phyloP scores from a whole-genome alignment of 305 asterid genomes.

The Euphrasia arctica region DNA sequence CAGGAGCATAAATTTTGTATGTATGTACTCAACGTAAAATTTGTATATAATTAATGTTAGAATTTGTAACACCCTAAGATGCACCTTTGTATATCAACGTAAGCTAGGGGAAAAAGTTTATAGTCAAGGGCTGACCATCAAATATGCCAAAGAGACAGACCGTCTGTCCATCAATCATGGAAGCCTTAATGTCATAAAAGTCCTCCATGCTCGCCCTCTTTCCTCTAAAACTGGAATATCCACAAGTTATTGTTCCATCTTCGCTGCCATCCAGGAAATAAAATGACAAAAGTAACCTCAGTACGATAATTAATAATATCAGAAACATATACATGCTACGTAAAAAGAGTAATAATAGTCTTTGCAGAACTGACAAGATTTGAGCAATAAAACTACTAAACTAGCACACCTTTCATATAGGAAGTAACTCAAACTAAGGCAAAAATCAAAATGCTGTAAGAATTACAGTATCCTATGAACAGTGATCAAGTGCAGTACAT shows the following conservation, averaged over 20 bases:
- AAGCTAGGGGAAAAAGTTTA: constrained; percentile 25
- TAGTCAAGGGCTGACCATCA: constrained; percentile 64
- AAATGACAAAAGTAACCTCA: constrained; percentile 21
- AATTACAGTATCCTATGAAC: background rate
- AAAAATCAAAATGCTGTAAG: constrained; percentile 3
- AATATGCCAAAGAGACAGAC: constrained; percentile 92
- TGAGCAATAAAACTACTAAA: constrained; percentile 3
- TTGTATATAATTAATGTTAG: background rate
- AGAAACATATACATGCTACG: constrained; percentile 17
- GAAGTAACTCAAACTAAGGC: constrained; percentile 17
- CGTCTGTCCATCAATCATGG: constrained; percentile 67
- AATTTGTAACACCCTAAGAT: background rate
- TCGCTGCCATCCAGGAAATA: constrained; percentile 60
- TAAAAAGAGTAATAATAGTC: constrained; percentile 8
- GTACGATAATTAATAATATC: background rate
- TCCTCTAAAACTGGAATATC: constrained; percentile 95
- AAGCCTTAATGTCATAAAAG: constrained; percentile 80
- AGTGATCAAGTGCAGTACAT: constrained; percentile 5
- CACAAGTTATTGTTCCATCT: constrained; percentile 82
- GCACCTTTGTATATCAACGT: background rate
- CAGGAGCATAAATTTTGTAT: too few relatives aligned
- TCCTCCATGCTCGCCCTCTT: constrained; percentile 98
- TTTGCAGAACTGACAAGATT: constrained; percentile 14
- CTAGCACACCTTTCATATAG: constrained; percentile 16
- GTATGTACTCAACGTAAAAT: too few relatives aligned